These are phyloP conservation scores for Cladosporium sp. DNA, from an alignment of 2,329 filamentous ascomycete species.

Conservation along the genomic window DNA sequence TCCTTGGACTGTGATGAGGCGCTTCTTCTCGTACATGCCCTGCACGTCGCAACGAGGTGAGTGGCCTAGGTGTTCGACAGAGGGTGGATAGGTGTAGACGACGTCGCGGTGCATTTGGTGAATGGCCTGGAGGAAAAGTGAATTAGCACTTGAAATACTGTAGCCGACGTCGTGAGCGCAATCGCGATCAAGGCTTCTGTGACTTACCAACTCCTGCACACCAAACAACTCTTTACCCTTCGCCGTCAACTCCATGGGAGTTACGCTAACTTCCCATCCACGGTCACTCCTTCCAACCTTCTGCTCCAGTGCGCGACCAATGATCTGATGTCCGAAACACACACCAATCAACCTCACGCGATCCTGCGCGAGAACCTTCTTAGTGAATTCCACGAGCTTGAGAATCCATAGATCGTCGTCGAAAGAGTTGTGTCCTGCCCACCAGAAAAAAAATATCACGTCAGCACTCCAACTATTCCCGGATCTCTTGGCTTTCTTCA, in stretches of 20 bases:
- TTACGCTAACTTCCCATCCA: slow-evolving; percentile 81
- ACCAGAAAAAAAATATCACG: background rate
- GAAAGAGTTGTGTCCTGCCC: slow-evolving; percentile 65
- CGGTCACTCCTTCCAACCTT: slow-evolving; percentile 62
- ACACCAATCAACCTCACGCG: slow-evolving; percentile 70
- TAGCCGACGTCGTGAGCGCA: background rate
- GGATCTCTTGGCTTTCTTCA: background rate
- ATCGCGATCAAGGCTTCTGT: background rate
- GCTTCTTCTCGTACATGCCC: slow-evolving; percentile 66
- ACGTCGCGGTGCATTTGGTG: slow-evolving; percentile 87
- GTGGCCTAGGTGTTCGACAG: slow-evolving; percentile 59
- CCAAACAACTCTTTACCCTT: slow-evolving; percentile 70
- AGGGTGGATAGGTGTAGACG: slow-evolving; percentile 60
- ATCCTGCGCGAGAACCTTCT: slow-evolving; percentile 55
- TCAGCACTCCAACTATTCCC: background rate
- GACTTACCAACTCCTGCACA: slow-evolving; percentile 55
- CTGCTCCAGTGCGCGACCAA: slow-evolving; percentile 66
- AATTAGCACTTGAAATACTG: background rate
- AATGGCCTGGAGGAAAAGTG: slow-evolving; percentile 49
- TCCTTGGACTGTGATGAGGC: slow-evolving; percentile 73
- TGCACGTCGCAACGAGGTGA: slow-evolving; percentile 70
- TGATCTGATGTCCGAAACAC: slow-evolving; percentile 85
- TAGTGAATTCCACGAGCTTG: slow-evolving; percentile 65
- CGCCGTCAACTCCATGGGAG: slow-evolving; percentile 61
- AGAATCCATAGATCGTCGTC: slow-evolving; percentile 73